Evolutionary conservation across 2,329 filamentous ascomycete genomes (phyloP).

Genomic region (Ceratocystis cacaofunesta): DNA sequence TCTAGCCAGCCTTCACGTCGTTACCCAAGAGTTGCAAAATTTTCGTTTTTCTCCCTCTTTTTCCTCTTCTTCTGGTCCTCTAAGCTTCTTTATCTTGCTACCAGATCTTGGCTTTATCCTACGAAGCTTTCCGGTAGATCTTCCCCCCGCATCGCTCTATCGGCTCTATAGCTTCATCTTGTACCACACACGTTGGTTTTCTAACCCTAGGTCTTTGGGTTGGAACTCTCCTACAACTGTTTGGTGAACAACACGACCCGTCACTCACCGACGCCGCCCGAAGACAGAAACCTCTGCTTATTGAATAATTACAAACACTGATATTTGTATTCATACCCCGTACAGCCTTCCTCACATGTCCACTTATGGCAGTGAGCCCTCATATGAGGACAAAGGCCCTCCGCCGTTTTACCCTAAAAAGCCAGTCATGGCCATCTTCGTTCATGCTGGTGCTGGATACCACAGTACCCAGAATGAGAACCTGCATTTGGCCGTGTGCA

Average conservation of each 20-base stretch:
- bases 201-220: conserved; percentile 4
- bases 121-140: background rate
- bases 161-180: conserved; percentile 3
- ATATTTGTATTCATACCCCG: background rate
- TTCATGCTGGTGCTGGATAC: conserved; percentile 90
- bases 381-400: background rate
- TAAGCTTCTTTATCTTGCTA: background rate
- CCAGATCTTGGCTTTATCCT: background rate
- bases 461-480: conserved; percentile 78
- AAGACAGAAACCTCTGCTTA: background rate
- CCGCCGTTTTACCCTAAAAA: conserved; percentile 18
- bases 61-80: background rate
- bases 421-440: conserved; percentile 61
- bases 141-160: background rate
- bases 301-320: conserved; percentile 6
- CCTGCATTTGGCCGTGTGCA: conserved; percentile 72
- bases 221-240: background rate
- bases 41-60: background rate
- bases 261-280: background rate
- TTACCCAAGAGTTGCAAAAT: background rate
- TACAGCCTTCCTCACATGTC: conserved; percentile 4
- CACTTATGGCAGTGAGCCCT: background rate
- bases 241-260: background rate
- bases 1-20: background rate
- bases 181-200: background rate